These are phyloP conservation scores for Suillus subaureus DNA, from an alignment of 768 basidiomycete genomes.

Conservation along the genomic window DNA sequence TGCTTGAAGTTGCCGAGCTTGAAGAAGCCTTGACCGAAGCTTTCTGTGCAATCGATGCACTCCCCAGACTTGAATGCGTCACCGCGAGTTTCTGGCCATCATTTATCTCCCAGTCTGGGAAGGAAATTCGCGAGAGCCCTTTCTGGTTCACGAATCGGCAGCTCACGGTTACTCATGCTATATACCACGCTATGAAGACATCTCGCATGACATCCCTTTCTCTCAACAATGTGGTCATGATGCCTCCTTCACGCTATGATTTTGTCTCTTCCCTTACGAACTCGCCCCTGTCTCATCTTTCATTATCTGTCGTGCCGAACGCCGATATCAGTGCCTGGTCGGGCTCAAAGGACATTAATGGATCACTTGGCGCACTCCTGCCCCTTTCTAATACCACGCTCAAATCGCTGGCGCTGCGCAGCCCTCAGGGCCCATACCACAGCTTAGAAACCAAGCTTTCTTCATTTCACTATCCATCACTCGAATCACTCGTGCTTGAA, in stretches of 20 bases:
- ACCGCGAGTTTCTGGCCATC: constrained; percentile 35
- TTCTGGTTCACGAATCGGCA: constrained; percentile 36
- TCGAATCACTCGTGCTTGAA: constrained; percentile 30
- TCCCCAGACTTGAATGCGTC: constrained; percentile 24
- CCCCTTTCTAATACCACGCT: constrained; percentile 22
- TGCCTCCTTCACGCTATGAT: constrained; percentile 28
- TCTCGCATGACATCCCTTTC: constrained; percentile 24
- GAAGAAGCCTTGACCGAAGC: constrained; percentile 31
- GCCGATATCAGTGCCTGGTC: constrained; percentile 33
- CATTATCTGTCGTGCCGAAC: constrained; percentile 34
- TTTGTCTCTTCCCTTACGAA: constrained; percentile 28
- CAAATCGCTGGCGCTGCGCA: constrained; percentile 26
- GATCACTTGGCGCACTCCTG: constrained; percentile 27
- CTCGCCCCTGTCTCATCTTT: constrained; percentile 32
- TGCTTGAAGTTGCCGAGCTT: constrained; percentile 34
- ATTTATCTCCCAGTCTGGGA: constrained; percentile 25
- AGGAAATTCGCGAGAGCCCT: constrained; percentile 29
- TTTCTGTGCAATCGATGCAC: constrained; percentile 21
- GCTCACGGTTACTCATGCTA: constrained; percentile 24
- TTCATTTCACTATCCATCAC: constrained; percentile 26
- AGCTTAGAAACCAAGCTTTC: constrained; percentile 25
- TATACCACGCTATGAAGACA: constrained; percentile 25
- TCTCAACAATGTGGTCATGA: constrained; percentile 27
- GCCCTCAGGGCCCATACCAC: constrained; percentile 32
- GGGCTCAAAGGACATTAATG: constrained; percentile 31